phyloP scores from a whole-genome alignment of 768 basidiomycete species.

The Asterophora parasitica region DNA sequence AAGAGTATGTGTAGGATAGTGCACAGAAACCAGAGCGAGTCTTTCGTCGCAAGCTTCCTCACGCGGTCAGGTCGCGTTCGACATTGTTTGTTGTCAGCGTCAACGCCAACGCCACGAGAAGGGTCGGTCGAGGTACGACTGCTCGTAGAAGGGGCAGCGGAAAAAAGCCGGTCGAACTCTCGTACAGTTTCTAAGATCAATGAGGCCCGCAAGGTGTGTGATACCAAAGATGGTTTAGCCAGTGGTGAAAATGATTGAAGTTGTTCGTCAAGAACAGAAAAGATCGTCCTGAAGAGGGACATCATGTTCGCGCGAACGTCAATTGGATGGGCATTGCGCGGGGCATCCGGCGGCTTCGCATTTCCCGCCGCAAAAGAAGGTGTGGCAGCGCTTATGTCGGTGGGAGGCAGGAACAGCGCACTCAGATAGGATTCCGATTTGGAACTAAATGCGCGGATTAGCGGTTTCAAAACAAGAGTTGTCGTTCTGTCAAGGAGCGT shows the following conservation, averaged over 20 bases:
- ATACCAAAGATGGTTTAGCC: slow-evolving; percentile 14
- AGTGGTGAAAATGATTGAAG: slow-evolving; percentile 4
- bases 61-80: slow-evolving; percentile 24
- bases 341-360: slow-evolving; percentile 8
- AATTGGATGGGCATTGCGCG: slow-evolving; percentile 9
- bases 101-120: slow-evolving; percentile 5
- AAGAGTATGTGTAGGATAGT: slow-evolving; percentile 36
- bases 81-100: slow-evolving; percentile 1
- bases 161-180: slow-evolving; percentile 32
- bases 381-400: neutral
- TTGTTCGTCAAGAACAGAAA: slow-evolving; percentile 12
- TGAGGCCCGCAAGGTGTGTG: slow-evolving; percentile 20
- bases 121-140: neutral
- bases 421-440: slow-evolving; percentile 13
- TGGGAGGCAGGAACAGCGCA: slow-evolving; percentile 12
- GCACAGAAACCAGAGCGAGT: slow-evolving; percentile 51
- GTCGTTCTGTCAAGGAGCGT: slow-evolving; percentile 14
- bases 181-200: slow-evolving; percentile 35
- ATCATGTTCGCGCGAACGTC: slow-evolving; percentile 26
- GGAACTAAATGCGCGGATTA: slow-evolving; percentile 12
- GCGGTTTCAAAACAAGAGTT: slow-evolving; percentile 13
- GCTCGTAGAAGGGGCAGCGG: neutral
- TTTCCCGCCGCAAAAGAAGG: slow-evolving; percentile 2
- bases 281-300: slow-evolving; percentile 22
- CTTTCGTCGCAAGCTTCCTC: slow-evolving; percentile 39